Base-by-base conservation (phyloP, 305 asterid genomes). In the Fraxinus sp. region DNA sequence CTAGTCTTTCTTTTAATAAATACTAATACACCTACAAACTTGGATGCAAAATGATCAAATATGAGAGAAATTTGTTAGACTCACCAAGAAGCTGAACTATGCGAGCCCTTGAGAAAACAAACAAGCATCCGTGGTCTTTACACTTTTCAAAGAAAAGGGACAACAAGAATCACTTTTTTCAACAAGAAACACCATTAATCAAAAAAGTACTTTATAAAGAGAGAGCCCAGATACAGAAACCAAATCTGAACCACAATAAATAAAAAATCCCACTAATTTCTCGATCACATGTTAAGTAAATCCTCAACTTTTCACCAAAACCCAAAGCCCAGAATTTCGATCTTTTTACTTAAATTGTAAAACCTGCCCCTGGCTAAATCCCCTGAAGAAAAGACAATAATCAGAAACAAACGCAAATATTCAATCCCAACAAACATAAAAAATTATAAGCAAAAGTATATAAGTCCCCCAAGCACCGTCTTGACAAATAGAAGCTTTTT, bases 281-380 rank as follows among this genome's bases (percentile, higher is more conserved):
- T 74, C 68, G 33, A 52, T 41, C 83, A 7, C n/a, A 37, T 57
- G 24, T 44, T 22, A 76, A 41, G 36, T 26, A 76, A 44, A 76
- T 22, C 79, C 79, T 41, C 79, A 22, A 44, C 20, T 80, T 72
- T 20, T 14, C 79, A 80, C 28, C 79, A 52, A 73, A 80, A 80
- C 73, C 76, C 77, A 72, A 49, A 4, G 16, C 2, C 20, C 62
- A 16, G 62, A 74, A 26, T 72, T 36, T 81, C 10, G 41, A 74
- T 74, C 66, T 74, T 74, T 81, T n/a, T 37, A 57, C 79, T 80
- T 13, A 49, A 33, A 80, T 46, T 9, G 37, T 1, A 59, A 81
- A 74, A 49, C 39, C 79, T 37, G 16, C 16, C 13, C 11, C 49
- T 22, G 79, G 20, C 62, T 7, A 75, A 75, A 49, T 11, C 80